Evolutionary conservation across 768 basidiomycete genomes (phyloP), one percentile per base, ranked within the genome.

Genomic region (Macrolepiota dolichaula): DNA sequence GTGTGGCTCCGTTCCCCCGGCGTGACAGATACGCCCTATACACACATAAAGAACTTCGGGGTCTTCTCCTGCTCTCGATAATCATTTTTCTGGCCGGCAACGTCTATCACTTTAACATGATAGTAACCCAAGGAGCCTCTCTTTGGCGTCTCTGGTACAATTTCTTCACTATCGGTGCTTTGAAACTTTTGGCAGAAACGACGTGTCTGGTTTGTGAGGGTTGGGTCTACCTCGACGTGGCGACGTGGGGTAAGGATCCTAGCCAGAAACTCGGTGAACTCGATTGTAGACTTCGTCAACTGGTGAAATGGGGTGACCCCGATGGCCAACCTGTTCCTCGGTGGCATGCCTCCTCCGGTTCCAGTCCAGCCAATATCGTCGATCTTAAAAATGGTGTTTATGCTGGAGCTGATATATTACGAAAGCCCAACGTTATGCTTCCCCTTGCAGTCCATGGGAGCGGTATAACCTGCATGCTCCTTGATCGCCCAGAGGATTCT

Each of bases 381-480:
- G 64, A 65, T 50, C 55, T 65, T 32, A 4, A 35, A 19, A 61
- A 57, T 15, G 25, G 50, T 7, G 51, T 64, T 3, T 47, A 38
- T 19, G 53, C 57, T 22, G 12, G 35, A 25, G 55, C 42, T 13
- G 36, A 47, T 22, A 59, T 55, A 3, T n/a, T 62, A 13, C 46
- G 42, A 12, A 22, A 22, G 19, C 53, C 57, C 12, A 64, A 64
- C 24, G 57, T 36, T 6, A 32, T 65, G 55, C 40, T 66, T 6
- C 60, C 61, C 15, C 55, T 66, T 19, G 65, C 65, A 10, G 47
- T 66, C n/a, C 65, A 66, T 49, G 65, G 65, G 11, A 64, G 55
- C 27, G 67, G 67, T 3, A 61, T 67, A 15, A 67, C 67, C 1
- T 68, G 67, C 51, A 65, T 67, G 62, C 58, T 68, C 7, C 35